Conservation (phyloP, 495 filamentous ascomycete genomes). For the Xylaria castorea region DNA sequence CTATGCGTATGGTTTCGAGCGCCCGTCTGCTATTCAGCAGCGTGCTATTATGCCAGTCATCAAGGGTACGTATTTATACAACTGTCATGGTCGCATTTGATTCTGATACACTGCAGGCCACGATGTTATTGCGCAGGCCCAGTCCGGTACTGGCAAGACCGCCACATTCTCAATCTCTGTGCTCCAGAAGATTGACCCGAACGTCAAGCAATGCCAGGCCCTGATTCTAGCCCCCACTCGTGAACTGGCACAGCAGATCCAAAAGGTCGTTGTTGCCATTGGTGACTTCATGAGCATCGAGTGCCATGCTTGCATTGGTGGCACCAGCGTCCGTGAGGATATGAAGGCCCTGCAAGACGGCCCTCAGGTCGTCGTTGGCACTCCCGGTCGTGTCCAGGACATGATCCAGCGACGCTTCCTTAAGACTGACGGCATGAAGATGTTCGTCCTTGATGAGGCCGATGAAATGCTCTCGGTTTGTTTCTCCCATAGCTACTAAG, state of each 20-base stretch:
- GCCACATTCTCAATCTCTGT: conserved; percentile 99
- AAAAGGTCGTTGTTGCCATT: conserved; percentile 97
- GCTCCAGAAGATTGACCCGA: conserved; percentile 95
- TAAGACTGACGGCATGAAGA: conserved; percentile 96
- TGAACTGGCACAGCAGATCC: conserved; percentile 97
- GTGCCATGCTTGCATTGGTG: conserved; percentile 99
- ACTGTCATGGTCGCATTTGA: conserved; percentile 23
- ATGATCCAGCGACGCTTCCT: conserved; percentile 98
- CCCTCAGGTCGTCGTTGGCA: conserved; percentile 95
- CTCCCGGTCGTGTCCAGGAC: conserved; percentile 95
- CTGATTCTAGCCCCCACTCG: conserved; percentile 96
- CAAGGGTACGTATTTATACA: conserved; percentile 77
- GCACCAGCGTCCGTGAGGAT: conserved; percentile 96
- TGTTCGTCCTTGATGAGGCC: conserved; percentile 98
- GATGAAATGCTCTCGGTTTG: conserved; percentile 97
- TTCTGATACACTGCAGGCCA: conserved; percentile 65
- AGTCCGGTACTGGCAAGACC: conserved; percentile 99
- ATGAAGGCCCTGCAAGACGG: conserved; percentile 96
- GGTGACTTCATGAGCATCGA: conserved; percentile 99
- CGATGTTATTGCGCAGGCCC: conserved; percentile 98
- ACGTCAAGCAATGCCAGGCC: conserved; percentile 92
- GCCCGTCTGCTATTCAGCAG: conserved; percentile 98
- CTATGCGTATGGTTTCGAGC: conserved; percentile 99
- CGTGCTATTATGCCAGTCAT: conserved; percentile 99
- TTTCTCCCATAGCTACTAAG: conserved; percentile 29